phyloP scores from a whole-genome alignment of 1,284 basidiomycete species.

The Cryptococcus sp. region DNA sequence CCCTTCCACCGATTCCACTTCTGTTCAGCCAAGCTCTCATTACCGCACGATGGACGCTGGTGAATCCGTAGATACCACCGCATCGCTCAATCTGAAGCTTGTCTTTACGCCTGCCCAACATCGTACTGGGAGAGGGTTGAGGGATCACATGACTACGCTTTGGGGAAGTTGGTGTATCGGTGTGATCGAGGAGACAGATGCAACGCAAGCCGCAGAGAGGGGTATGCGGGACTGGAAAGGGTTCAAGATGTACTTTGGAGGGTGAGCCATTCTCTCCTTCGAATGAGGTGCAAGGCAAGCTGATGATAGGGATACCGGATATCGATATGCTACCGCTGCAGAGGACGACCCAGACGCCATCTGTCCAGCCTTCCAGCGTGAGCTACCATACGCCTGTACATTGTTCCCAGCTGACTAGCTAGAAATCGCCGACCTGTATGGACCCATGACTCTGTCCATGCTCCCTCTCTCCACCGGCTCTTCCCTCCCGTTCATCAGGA shows the following conservation, averaged over 20 bases:
- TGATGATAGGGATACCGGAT: constrained; percentile 42
- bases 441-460: constrained; percentile 37
- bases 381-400: constrained; percentile 1
- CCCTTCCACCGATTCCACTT: too few species aligned
- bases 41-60: background rate
- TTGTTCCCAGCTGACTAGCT: background rate
- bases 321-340: constrained; percentile 42
- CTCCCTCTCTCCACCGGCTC: constrained; percentile 45
- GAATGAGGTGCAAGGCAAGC: background rate
- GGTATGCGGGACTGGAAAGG: constrained; percentile 32
- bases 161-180: constrained; percentile 46
- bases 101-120: constrained; percentile 46
- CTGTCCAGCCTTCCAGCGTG: constrained; percentile 44
- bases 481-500: constrained; percentile 44
- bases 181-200: constrained; percentile 27
- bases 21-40: too few species aligned
- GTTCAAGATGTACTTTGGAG: constrained; percentile 45
- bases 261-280: constrained; percentile 24
- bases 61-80: background rate
- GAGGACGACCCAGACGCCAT: constrained; percentile 34
- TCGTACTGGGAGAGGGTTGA: constrained; percentile 39
- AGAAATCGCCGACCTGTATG: constrained; percentile 42
- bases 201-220: constrained; percentile 8
- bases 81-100: constrained; percentile 34
- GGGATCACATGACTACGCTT: constrained; percentile 46